These are phyloP conservation scores for Ulmus americana DNA, from an alignment of 331 rosid genomes.

Conservation along the genomic window DNA sequence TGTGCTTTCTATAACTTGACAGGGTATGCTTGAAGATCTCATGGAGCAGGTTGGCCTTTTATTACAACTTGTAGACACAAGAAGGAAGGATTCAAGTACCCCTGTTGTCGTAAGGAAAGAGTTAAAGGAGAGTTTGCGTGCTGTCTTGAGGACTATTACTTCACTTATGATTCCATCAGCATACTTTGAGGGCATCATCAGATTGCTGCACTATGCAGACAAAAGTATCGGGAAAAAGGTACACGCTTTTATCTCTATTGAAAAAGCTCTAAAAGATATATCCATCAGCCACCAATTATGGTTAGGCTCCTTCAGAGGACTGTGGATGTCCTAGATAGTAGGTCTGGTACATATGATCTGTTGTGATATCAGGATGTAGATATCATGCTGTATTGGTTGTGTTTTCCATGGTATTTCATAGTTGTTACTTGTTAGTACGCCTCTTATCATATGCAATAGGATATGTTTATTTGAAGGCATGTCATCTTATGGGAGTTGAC, in stretches of 20 bases:
- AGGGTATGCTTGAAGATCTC: constrained; percentile 56
- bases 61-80: constrained; percentile 54
- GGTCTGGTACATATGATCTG: neutral
- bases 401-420: neutral
- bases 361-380: neutral
- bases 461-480: neutral
- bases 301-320: no score
- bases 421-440: neutral
- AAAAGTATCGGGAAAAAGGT: constrained; percentile 63
- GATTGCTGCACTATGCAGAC: constrained; percentile 57
- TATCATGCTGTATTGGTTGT: neutral
- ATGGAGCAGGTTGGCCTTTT: constrained; percentile 63
- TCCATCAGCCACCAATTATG: neutral
- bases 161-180: constrained; percentile 52
- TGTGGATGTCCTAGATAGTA: neutral
- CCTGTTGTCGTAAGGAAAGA: constrained; percentile 48
- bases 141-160: constrained; percentile 47
- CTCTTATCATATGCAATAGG: neutral
- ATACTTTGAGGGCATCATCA: constrained; percentile 52
- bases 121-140: constrained; percentile 52
- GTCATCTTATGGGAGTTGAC: constrained; percentile 4
- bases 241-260: constrained; percentile 7
- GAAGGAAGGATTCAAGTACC: constrained; percentile 39
- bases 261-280: constrained; percentile 1
- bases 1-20: constrained; percentile 20